A percentile compares a stretch with the other conserved stretches of the same genome.
These are phyloP conservation scores for Acorus gramineus DNA, from an alignment of 106 monocot species.

Conservation along the genomic window DNA sequence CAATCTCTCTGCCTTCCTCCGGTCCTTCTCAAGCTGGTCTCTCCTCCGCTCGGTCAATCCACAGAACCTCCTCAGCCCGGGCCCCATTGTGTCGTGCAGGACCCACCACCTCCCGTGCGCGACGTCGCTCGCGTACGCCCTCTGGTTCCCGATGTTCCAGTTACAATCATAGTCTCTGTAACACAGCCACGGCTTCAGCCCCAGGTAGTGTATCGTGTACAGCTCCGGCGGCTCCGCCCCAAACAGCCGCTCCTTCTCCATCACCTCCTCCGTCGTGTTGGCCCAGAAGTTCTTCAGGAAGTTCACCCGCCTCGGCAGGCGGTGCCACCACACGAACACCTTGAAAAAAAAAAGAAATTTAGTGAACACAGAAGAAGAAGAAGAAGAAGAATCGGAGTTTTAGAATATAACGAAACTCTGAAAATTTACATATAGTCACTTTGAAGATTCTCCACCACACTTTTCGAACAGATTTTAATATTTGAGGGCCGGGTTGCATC, in stretches of 20 bases:
- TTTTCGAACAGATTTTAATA: too few species aligned
- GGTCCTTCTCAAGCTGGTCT: constrained; percentile 26
- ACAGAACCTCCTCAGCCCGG: constrained; percentile 29
- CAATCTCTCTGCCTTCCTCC: constrained; percentile 28
- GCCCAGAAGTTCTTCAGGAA: constrained; percentile 78
- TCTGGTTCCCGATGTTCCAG: constrained; percentile 44
- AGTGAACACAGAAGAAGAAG: too few species aligned
- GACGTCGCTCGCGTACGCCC: constrained; percentile 61
- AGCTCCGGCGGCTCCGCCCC: constrained; percentile 52
- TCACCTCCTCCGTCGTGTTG: constrained; percentile 38
- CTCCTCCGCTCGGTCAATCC: constrained; percentile 30
- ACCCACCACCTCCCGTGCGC: constrained; percentile 74
- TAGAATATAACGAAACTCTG: too few species aligned
- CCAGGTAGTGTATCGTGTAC: constrained; percentile 63
- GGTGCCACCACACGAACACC: constrained; percentile 84
- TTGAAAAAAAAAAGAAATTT: too few species aligned
- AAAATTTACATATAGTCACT: too few species aligned
- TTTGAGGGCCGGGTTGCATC: too few species aligned
- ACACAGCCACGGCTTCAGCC: constrained; percentile 83
- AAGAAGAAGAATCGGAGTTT: too few species aligned
- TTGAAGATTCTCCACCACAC: too few species aligned
- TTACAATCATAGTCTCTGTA: constrained; percentile 81
- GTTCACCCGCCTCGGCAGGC: constrained; percentile 71
- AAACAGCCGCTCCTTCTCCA: constrained; percentile 42
- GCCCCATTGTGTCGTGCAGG: constrained; percentile 56